These are phyloP conservation scores for Tuber borchii DNA, from an alignment of 495 filamentous ascomycete species.

Conservation along the genomic window DNA sequence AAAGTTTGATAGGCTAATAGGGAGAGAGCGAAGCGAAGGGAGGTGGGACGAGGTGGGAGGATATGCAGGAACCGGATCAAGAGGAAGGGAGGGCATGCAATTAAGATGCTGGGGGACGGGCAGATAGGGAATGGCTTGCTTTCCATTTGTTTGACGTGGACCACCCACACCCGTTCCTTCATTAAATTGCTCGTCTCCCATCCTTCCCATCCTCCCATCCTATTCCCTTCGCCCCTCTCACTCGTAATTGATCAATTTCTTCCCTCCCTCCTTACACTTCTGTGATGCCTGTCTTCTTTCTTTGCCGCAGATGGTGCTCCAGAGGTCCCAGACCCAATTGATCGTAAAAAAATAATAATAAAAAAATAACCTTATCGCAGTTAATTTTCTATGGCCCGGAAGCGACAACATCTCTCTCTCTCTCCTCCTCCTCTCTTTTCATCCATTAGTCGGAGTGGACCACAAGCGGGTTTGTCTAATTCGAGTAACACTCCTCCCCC, in stretches of 20 bases:
- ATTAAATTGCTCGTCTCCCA: neutral
- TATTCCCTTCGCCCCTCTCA: neutral
- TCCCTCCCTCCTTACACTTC: neutral
- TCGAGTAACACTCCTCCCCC: neutral
- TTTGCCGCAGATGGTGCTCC: neutral
- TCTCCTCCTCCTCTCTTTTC: too few relatives aligned
- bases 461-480: neutral
- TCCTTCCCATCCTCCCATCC: neutral
- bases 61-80: slow-evolving; percentile 24
- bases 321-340: neutral
- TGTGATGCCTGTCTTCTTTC: neutral
- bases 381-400: neutral
- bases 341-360: neutral
- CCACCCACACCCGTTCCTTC: neutral
- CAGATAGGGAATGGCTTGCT: neutral
- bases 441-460: neutral
- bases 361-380: neutral
- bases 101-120: neutral
- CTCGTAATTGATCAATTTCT: neutral
- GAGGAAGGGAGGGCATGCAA: slow-evolving; percentile 19
- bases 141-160: neutral
- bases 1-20: neutral
- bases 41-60: slow-evolving; percentile 17
- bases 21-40: neutral
- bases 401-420: too few relatives aligned